These are phyloP conservation scores for Eutypella sp. DNA, from an alignment of 2,329 filamentous ascomycete species.

Conservation along the genomic window DNA sequence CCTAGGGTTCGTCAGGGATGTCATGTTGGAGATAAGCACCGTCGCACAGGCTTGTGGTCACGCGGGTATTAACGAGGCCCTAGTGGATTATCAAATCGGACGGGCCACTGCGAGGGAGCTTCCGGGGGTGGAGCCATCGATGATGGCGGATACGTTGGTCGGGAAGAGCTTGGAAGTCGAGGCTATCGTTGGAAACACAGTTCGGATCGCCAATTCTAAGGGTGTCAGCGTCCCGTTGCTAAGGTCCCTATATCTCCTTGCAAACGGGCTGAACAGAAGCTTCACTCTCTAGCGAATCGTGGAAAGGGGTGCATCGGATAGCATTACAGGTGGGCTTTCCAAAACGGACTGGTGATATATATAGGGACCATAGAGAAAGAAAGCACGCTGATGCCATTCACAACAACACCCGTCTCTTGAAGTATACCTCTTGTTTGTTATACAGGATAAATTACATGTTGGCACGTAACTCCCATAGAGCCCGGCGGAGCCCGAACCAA, in stretches of 20 bases:
- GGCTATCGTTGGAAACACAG: conserved; percentile 29
- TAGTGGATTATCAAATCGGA: conserved; percentile 25
- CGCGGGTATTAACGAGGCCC: conserved; percentile 19
- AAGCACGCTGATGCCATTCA: neutral
- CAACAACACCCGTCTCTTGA: neutral
- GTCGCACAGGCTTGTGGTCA: conserved; percentile 30
- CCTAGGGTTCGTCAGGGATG: conserved; percentile 21
- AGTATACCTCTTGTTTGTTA: conserved; percentile 18
- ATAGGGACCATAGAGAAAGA: no score
- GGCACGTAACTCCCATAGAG: conserved; percentile 15
- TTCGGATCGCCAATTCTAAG: conserved; percentile 22
- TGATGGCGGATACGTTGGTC: conserved; percentile 27
- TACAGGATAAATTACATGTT: conserved; percentile 29
- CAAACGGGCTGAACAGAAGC: conserved; percentile 28
- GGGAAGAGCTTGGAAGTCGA: conserved; percentile 25
- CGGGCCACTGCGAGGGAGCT: conserved; percentile 12
- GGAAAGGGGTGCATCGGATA: neutral
- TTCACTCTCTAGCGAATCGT: conserved; percentile 8
- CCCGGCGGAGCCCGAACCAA: conserved; percentile 3
- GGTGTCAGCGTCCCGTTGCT: conserved; percentile 24
- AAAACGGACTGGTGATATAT: no score
- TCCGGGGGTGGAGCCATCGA: conserved; percentile 27
- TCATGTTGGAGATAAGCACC: conserved; percentile 29
- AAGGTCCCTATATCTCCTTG: conserved; percentile 35
- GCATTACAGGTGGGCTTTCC: no score